Base-by-base conservation (phyloP, 148 eudicot species). In the Cornus controversa region DNA sequence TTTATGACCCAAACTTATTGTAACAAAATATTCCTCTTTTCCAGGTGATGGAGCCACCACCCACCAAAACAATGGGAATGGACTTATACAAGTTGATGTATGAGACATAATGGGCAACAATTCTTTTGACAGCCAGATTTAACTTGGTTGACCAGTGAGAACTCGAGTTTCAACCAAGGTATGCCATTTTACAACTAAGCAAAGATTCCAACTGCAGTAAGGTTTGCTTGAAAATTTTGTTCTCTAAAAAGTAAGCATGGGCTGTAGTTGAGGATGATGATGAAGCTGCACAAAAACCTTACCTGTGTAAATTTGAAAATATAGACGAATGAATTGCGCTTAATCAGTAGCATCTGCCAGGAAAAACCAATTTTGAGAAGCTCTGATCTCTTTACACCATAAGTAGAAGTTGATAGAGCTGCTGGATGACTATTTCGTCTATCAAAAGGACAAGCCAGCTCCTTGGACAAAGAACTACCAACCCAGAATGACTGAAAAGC, bases 281-380 rank as follows among this genome's bases (percentile, higher is more conserved):
- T 37, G 28, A 24, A 77, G 26, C 14, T n/a, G 22, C 8, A 42
- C 4, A 65, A 36, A 70, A 82, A 67, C 11, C 14, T 72, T 80
- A 96, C 97, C 97, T 93, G 98, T 75, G 81, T 78, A 70, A 86
- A 86, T 82, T 92, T 96, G 79, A 96, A 96, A 57, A 93, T 77
- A 79, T 88, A 94, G 14, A 96, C 86, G 72, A 86, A 84, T 22
- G 91, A 85, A 77, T 89, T 92, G 37, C 99, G 89, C 70, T 91
- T 96, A 84, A 93, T 83, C 31, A 93, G 88, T 70, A 96, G 80
- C 83, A 85, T 75, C 83, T 96, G 95, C 94, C 99, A 89, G 25
- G 91, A 88, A 78, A 92, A 89, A 26, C 95, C 89, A 69, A 89
- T 91, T 73, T 90, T 90, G 64, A 96, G 85, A 79, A 96, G 94